Evolutionary conservation across 73 alveolate species (phyloP), one percentile per base, ranked within the genome.

Genomic region (Effrenium voratum): DNA sequence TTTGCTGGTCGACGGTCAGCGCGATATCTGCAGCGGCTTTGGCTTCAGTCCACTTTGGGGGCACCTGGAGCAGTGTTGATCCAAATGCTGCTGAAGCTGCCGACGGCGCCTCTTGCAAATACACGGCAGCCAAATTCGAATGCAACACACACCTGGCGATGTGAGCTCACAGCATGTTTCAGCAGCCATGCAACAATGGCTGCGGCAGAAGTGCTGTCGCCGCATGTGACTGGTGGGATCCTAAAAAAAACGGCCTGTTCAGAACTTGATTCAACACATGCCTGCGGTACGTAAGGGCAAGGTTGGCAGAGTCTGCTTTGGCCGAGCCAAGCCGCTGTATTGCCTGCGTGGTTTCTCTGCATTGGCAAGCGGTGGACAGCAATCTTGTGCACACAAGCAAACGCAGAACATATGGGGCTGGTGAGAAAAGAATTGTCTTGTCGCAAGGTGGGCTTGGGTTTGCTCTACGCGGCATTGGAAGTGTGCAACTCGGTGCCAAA

Each of bases 21-120:
- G 95, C 95, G 68, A 87, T 87, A 49, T 87, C 95, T 36, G 95
- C 75, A 40, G 95, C 95, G 12, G 95, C 95, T 60, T 87, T 87
- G 47, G 95, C 95, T 43, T 87, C 70, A 87, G 95, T 63, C 95
- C 95, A 87, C 44, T 76, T 41, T 5, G 95, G 95, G 59, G 95
- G 95, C 75, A 87, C 95, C 95, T 87, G 4, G 44, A 26, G 77
- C 77, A 34, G 16, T 38, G 32, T 40, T n/a, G 47, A 63, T 76
- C 38, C 12, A 76, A 6, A 50, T 81, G 46, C 77, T 30, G 22
- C 15, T 5, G 22, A 19, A 43, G 40, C 40, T 34, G 15, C 76
- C 1, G 45, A 10, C 82, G 16, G 41, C 46, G 68, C 95, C 95
- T 87, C 95, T 84, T 60, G 84, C 83, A 87, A 44, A 44, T 87